A percentile compares a stretch with the other conserved stretches of the same genome.
phyloP scores from a whole-genome alignment of 2,329 filamentous ascomycete genomes.

The Colletotrichum sp. region DNA sequence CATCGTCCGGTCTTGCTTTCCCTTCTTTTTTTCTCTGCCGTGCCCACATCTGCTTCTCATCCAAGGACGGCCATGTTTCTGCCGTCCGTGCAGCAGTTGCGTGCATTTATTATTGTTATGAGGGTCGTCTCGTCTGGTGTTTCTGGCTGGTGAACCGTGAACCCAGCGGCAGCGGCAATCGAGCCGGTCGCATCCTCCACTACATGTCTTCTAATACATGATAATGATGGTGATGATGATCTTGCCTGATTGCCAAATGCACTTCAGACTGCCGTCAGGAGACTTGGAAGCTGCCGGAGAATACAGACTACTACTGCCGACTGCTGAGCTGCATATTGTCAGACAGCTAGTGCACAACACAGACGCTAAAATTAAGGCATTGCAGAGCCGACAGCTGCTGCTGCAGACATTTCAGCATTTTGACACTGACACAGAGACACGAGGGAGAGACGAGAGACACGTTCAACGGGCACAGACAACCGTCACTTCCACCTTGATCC shows the following conservation, averaged over 20 bases:
- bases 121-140: slow-evolving; percentile 14
- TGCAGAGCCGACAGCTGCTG: background rate
- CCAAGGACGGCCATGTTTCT: background rate
- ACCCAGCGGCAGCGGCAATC: background rate
- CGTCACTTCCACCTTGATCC: background rate
- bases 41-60: background rate
- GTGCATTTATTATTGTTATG: background rate
- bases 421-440: background rate
- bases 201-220: background rate
- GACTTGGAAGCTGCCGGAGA: background rate
- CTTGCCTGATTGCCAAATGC: background rate
- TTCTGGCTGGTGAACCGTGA: background rate
- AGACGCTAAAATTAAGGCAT: background rate
- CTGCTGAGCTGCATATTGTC: background rate
- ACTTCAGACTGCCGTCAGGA: background rate
- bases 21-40: background rate
- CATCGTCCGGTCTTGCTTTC: background rate
- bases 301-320: background rate
- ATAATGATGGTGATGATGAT: background rate
- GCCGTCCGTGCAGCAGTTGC: background rate
- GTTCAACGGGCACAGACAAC: background rate
- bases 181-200: background rate
- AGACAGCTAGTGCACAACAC: background rate
- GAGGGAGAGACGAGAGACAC: background rate
- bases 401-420: background rate